Evolutionary conservation across 192 early-diverging fungal species (phyloP), one percentile per base, ranked within the genome.

Genomic region (Oehlia diaphana): DNA sequence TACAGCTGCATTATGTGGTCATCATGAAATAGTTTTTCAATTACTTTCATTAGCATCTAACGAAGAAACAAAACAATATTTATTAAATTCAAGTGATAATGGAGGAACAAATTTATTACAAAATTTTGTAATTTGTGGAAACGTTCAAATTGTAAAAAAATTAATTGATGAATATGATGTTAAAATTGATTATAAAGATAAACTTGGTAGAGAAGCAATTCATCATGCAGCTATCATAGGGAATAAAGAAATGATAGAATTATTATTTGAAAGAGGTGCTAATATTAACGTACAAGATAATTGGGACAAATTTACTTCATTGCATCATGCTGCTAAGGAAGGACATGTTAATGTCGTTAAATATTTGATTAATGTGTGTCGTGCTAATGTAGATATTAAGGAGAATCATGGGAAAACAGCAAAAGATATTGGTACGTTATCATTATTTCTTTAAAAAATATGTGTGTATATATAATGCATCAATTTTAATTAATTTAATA

Each of bases 211-310:
- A 21, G 79, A 78, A 31, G 77, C 78, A 9, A 73, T 81, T 21
- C 86, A 87, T 75, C 81, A 83, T 78, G 84, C 83, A n/a, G 78
- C 86, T 3, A 84, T 85, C 80, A 75, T 81, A 16, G 84, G 84
- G 6, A 73, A 78, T 62, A 23, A 78, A 19, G 72, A 76, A 26
- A 47, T 83, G 9, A 13, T 85, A 10, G 63, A 68, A 58, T 49
- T 82, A 3, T 67, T 84, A 50, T 26, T 50, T 35, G 72, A 76
- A 37, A 70, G 13, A 47, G 14, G 47, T 14, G n/a, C 78, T 6
- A 12, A 80, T 42, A 74, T 81, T 72, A 63, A 87, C 77, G 49
- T 37, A 28, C 63, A 70, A 21, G 86, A 87, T 64, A 63, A 58
- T 23, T 87, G 82, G 86, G 86, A 87, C 71, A 39, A 72, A 35